These are phyloP conservation scores for Aspergillus tanneri DNA, from an alignment of 2,329 filamentous ascomycete genomes.

Conservation along the genomic window DNA sequence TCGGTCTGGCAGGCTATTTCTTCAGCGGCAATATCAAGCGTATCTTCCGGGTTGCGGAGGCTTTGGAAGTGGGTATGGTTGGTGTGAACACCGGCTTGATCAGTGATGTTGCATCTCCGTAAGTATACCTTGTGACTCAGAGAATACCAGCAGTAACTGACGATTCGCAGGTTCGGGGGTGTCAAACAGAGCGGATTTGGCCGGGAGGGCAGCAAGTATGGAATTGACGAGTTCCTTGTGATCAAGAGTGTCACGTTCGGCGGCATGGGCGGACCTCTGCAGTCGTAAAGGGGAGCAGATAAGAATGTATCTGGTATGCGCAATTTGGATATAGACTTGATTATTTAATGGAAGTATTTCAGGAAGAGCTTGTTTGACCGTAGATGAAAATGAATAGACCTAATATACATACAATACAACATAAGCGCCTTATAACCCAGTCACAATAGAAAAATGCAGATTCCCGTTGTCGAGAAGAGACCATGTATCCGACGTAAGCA, in stretches of 20 bases:
- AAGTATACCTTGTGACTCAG: conserved; percentile 23
- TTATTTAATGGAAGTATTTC: not conserved
- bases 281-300: conserved; percentile 37
- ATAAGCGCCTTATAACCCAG: conserved; percentile 11
- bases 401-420: conserved; percentile 11
- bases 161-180: conserved; percentile 63
- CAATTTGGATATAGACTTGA: not conserved
- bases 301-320: not conserved
- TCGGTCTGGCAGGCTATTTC: conserved; percentile 93
- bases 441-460: conserved; percentile 6
- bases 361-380: not conserved
- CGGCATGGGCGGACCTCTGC: conserved; percentile 60
- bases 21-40: conserved; percentile 66
- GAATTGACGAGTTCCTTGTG: conserved; percentile 71
- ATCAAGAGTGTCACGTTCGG: conserved; percentile 70
- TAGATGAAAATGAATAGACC: conserved; percentile 1
- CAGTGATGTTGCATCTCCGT: conserved; percentile 53
- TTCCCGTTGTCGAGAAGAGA: not conserved
- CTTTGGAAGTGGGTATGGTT: conserved; percentile 53
- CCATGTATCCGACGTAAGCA: conserved; percentile 8
- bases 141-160: conserved; percentile 16
- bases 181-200: conserved; percentile 82
- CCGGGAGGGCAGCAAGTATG: conserved; percentile 73
- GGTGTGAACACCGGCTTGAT: conserved; percentile 70
- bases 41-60: conserved; percentile 61